Evolutionary conservation across 352 stramenopile species (phyloP).

Genomic region (Peronospora tabacina): DNA sequence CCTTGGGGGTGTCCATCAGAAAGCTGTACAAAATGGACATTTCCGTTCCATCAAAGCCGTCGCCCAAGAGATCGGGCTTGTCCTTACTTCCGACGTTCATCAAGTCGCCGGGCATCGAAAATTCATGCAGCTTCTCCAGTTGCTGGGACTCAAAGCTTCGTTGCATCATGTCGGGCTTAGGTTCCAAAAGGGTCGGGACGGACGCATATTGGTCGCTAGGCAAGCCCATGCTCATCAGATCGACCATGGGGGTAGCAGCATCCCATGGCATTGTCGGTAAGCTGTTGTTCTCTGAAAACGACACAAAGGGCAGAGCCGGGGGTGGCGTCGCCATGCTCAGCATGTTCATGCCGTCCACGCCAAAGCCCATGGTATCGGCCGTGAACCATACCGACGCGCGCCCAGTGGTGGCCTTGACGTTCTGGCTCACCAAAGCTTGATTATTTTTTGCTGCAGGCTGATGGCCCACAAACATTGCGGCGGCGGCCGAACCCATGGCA

Average conservation of each 20-base stretch:
- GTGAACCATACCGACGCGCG: slow-evolving; percentile 22
- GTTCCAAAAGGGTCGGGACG: slow-evolving; percentile 16
- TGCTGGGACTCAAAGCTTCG: slow-evolving; percentile 58
- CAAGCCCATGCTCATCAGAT: slow-evolving; percentile 39
- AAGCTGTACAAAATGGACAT: slow-evolving; percentile 87
- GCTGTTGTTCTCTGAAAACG: slow-evolving; percentile 44
- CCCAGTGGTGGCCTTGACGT: slow-evolving; percentile 13
- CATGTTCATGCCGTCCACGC: slow-evolving; percentile 45
- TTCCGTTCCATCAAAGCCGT: slow-evolving; percentile 78
- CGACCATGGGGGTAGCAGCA: slow-evolving; percentile 15
- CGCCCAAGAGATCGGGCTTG: slow-evolving; percentile 66
- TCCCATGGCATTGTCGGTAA: slow-evolving; percentile 52
- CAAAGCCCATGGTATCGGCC: slow-evolving; percentile 25
- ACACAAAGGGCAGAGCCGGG: slow-evolving; percentile 60
- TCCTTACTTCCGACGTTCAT: slow-evolving; percentile 43
- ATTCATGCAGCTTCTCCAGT: slow-evolving; percentile 67
- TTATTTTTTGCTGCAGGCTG: slow-evolving; percentile 41
- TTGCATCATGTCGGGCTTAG: slow-evolving; percentile 27
- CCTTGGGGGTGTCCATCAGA: slow-evolving; percentile 63
- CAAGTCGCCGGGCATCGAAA: slow-evolving; percentile 57
- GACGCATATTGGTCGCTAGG: slow-evolving; percentile 34
- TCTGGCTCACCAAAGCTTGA: slow-evolving; percentile 34
- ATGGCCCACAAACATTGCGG: slow-evolving; percentile 70
- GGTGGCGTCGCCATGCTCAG: slow-evolving; percentile 53
- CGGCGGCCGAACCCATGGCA: slow-evolving; percentile 63